A percentile compares a stretch with the other conserved stretches of the same genome.
Conservation (phyloP, 495 filamentous ascomycete species). For the Apiosordaria backusii region DNA sequence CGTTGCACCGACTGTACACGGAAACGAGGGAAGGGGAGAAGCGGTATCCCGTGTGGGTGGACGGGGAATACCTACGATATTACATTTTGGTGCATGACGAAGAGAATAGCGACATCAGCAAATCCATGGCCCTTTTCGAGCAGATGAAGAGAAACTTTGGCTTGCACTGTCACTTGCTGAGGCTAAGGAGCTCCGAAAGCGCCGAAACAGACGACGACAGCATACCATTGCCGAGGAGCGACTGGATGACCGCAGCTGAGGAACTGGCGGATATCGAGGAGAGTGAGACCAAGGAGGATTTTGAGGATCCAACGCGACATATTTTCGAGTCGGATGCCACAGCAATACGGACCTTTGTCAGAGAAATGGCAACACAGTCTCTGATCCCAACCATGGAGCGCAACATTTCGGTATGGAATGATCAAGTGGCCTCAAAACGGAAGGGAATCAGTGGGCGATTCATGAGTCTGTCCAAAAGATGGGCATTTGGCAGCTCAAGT, state of each 20-base stretch:
- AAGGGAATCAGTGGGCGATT: constrained; percentile 85
- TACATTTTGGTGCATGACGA: constrained; percentile 98
- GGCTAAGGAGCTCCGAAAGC: constrained; percentile 79
- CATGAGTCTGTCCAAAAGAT: constrained; percentile 85
- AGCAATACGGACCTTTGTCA: constrained; percentile 79
- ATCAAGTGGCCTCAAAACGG: constrained; percentile 87
- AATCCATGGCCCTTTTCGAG: constrained; percentile 84
- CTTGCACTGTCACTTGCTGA: constrained; percentile 86
- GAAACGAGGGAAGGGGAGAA: constrained; percentile 67
- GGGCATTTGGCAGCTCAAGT: constrained; percentile 64
- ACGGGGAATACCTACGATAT: constrained; percentile 86
- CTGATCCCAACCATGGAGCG: constrained; percentile 95
- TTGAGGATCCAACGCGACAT: constrained; percentile 67
- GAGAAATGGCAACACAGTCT: constrained; percentile 90
- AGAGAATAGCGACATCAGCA: constrained; percentile 84
- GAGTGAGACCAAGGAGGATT: constrained; percentile 56
- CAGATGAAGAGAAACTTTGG: constrained; percentile 98
- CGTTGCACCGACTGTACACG: constrained; percentile 73
- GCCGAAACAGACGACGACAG: constrained; percentile 91
- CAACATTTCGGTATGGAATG: constrained; percentile 86
- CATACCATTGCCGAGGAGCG: constrained; percentile 68
- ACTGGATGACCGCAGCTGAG: constrained; percentile 87
- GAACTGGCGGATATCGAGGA: constrained; percentile 69
- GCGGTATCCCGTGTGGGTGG: constrained; percentile 73
- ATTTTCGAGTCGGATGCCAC: constrained; percentile 89